Conservation (phyloP, 2,329 filamentous ascomycete genomes). For the Colletotrichum neosansevieriae region DNA sequence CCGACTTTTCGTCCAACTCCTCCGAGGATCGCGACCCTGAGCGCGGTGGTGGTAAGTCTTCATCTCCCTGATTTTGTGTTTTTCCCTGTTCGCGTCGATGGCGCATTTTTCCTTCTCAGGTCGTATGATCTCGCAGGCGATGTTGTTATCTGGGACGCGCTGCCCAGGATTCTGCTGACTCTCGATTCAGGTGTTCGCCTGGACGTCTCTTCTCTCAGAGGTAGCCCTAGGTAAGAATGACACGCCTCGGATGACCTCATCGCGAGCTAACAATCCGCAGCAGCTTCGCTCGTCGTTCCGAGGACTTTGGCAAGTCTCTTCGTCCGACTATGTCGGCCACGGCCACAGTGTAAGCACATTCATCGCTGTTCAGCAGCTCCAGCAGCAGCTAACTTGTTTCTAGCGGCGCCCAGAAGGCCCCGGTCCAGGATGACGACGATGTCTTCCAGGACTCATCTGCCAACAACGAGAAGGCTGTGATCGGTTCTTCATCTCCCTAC, state of each 20-base stretch:
- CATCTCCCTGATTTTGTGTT: background rate
- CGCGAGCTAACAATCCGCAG: background rate
- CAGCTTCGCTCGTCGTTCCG: constrained; percentile 20
- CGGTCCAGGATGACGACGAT: constrained; percentile 22
- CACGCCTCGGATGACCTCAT: background rate
- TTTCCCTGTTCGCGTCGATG: background rate
- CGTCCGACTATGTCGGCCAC: constrained; percentile 36
- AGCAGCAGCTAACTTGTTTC: background rate
- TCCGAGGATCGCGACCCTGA: constrained; percentile 24
- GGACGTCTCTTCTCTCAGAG: constrained; percentile 25
- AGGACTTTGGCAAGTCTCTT: constrained; percentile 21
- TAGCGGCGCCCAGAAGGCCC: background rate
- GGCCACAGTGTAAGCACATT: constrained; percentile 24
- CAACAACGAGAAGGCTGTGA: background rate
- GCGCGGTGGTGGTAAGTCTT: constrained; percentile 23
- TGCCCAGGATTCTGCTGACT: background rate
- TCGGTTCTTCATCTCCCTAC: constrained; percentile 17
- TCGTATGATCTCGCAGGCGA: too few relatives aligned
- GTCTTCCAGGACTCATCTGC: constrained; percentile 16
- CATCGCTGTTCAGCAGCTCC: too few relatives aligned
- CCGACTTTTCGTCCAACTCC: constrained; percentile 14
- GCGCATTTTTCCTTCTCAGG: background rate
- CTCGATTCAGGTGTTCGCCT: constrained; percentile 5
- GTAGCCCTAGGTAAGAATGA: constrained; percentile 24
- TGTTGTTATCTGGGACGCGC: background rate